phyloP scores from a whole-genome alignment of 192 early-diverging fungal genomes.

The Rhizophagus prolifer region DNA sequence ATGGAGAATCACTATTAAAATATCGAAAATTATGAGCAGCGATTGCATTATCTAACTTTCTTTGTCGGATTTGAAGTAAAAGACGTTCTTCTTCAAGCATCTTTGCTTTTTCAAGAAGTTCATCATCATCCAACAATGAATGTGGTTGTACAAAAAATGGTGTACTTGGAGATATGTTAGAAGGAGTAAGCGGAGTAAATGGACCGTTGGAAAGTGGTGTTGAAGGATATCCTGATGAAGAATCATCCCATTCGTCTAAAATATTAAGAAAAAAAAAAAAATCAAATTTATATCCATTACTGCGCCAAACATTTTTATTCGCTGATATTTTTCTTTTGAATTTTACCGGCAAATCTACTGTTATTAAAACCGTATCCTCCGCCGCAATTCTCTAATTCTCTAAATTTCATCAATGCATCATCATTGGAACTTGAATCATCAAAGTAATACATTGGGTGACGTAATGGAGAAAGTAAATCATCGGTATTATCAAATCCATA shows the following conservation, averaged over 20 bases:
- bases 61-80: background rate
- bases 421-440: background rate
- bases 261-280: background rate
- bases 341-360: background rate
- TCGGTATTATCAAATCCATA: background rate
- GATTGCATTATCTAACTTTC: background rate
- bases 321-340: background rate
- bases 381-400: background rate
- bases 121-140: background rate
- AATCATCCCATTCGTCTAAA: background rate
- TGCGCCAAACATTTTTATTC: background rate
- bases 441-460: background rate
- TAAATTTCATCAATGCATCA: background rate
- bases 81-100: background rate
- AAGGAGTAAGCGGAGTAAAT: background rate
- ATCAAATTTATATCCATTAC: no score
- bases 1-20: background rate
- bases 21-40: background rate
- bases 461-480: background rate
- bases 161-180: background rate
- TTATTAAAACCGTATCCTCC: background rate
- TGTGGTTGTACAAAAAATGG: background rate
- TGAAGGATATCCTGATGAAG: background rate
- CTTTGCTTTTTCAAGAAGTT: background rate
- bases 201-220: background rate